Base-by-base conservation (phyloP, 2,329 filamentous ascomycete species). In the Albophoma yamanashiensis region DNA sequence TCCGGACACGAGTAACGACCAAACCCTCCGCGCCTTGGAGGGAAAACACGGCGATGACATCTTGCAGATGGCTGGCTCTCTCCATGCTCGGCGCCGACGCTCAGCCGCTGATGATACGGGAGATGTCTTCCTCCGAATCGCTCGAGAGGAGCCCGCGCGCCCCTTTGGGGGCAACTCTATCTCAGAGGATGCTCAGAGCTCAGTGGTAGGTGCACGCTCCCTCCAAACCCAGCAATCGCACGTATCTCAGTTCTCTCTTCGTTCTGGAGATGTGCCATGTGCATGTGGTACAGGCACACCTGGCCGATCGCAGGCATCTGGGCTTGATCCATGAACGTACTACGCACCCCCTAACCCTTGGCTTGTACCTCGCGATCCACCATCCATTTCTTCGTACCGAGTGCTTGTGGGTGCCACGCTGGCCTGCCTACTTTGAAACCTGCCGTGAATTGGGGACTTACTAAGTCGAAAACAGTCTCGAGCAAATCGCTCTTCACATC, bases 51-150 rank as follows among this genome's bases (percentile, higher is more conserved):
- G 65, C 55, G 63, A 67, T 34, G 65, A 70, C 27, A 63, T 60
- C 56, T 65, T 69, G 56, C 74, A 74, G 34, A 72, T 73, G 64
- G 75, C 76, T n/a, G 74, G 75, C 8, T 73, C 75, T 25, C 71
- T 76, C 61, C 75, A 76, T 1, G 71, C 71, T 17, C 56, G 71
- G 63, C 64, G 71, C 66, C 63, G 72, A 66, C 55, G 68, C 67
- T 60, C 66, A 12, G 68, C 80, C 57, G 73, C 71, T 50, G 82
- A 85, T 59, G 82, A 84, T 63, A 81, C 77, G 4, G 81, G 80
- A 45, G 83, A 86, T 63, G 73, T 85, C 47, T 86, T 85, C 63
- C 76, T 86, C 62, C 79, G 76, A 59, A 85, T 86, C 61, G 82
- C 83, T 15, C 75, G 79, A 14, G 81, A 85, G 61, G 82, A 84